Base-by-base conservation (phyloP, 2,329 filamentous ascomycete species). In the Cladosporium sphaerospermum region DNA sequence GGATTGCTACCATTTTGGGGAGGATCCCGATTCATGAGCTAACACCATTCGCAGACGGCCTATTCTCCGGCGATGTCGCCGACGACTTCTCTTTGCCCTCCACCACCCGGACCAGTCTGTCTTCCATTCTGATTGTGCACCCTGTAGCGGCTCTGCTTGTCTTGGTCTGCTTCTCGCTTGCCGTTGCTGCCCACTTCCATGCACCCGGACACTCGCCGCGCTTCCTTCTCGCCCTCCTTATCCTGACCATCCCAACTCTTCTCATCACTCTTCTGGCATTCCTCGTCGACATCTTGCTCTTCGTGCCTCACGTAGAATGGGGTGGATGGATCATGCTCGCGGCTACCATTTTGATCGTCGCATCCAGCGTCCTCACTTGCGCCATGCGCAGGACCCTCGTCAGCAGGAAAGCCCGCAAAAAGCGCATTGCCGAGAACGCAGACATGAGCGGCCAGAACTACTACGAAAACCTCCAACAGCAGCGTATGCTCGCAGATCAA, bases 401-500 rank as follows among this genome's bases (percentile, higher is more conserved):
- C 56, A 88, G 88, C 69, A 83, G 92, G 62, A 96, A 96, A 74
- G 88, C 91, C n/a, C 82, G 91, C 57, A 91, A 93, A 78, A 89
- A 85, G 75, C 83, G 89, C 43, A 95, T 97, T 66, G 89, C 84
- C 2, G 88, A 95, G 69, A 96, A 97, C 67, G 89, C 91, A 7
- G 91, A 97, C 68, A 97, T 97, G 91, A 97, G 88, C 67, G 92
- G 92, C 28, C 84, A 93, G 64, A 93, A 91, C 66, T 96, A 86
- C 68, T 96, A 95, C 71, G 69, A 73, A 61, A 72, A 74, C 66
- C 69, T 77, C 64, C 64, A 62, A 4, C 54, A 66, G 59, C 56
- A 64, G 72, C 79, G 61, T 67, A 71, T 60, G 69, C 69, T 16
- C 62, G 67, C 31, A 62, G 69, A 32, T 58, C 65, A 14, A 59